Conservation (phyloP, 1,284 basidiomycete species). For the Mrakiaceae sp. region DNA sequence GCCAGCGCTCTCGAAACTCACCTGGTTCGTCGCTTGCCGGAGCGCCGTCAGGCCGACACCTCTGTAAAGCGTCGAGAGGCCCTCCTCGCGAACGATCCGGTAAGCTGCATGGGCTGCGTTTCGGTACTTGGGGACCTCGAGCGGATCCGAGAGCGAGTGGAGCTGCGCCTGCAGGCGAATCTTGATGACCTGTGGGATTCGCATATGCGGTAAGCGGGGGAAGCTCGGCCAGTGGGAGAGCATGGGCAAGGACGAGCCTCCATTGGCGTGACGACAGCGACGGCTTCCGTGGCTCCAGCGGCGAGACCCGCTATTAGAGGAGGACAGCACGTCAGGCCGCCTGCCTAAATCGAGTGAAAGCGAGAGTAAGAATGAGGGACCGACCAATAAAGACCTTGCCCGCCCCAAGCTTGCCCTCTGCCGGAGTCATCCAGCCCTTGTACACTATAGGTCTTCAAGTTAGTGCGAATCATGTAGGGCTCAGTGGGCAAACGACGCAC, state of each 20-base stretch:
- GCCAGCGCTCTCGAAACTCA: conserved; percentile 27
- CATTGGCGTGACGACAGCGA: conserved; percentile 94
- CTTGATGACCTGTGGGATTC: conserved; percentile 60
- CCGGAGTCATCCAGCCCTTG: conserved; percentile 65
- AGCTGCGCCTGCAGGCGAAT: conserved; percentile 96
- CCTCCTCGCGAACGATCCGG: conserved; percentile 90
- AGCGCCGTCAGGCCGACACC: conserved; percentile 89
- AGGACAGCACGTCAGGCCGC: neutral
- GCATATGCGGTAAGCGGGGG: no score
- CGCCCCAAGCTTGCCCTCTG: conserved; percentile 63
- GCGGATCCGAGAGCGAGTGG: conserved; percentile 91
- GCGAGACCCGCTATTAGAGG: conserved; percentile 64
- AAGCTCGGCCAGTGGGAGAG: no score
- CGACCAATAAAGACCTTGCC: conserved; percentile 53
- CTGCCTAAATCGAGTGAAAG: neutral
- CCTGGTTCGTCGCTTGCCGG: conserved; percentile 98
- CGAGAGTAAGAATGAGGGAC: conserved; percentile 10
- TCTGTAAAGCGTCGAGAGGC: conserved; percentile 72
- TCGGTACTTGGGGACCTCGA: conserved; percentile 86
- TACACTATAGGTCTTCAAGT: conserved; percentile 42
- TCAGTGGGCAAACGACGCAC: conserved; percentile 23
- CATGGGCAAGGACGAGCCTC: conserved; percentile 37
- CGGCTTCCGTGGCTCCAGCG: conserved; percentile 87
- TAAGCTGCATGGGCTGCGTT: conserved; percentile 96
- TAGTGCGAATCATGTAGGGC: no score